Percentiles rank a stretch among this genome's conserved stretches.
Evolutionary conservation across 768 basidiomycete species (phyloP).

Genomic region (Crepidotus variabilis): DNA sequence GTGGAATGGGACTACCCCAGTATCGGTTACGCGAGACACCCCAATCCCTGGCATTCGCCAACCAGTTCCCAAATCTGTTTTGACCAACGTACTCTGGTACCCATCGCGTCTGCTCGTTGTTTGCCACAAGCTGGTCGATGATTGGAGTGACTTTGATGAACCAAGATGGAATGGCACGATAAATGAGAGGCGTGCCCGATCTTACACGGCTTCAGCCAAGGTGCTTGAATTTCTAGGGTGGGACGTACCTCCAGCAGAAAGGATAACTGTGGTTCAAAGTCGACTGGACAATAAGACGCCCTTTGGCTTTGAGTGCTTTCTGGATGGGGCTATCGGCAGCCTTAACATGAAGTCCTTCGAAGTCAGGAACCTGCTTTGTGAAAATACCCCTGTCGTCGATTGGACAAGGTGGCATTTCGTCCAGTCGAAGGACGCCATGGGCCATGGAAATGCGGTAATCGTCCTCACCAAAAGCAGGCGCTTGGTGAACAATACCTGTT

Average conservation of each 20-base stretch:
- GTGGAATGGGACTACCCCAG: constrained; percentile 96
- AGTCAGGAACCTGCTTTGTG: constrained; percentile 87
- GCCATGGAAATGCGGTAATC: constrained; percentile 92
- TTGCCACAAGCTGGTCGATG: constrained; percentile 81
- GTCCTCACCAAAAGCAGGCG: constrained; percentile 97
- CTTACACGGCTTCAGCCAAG: constrained; percentile 31
- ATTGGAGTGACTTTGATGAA: constrained; percentile 87
- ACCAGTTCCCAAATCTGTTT: constrained; percentile 93
- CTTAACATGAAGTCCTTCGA: constrained; percentile 88
- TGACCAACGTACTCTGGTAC: constrained; percentile 92
- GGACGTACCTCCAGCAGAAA: constrained; percentile 87
- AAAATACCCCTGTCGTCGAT: constrained; percentile 88
- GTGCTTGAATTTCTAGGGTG: constrained; percentile 4
- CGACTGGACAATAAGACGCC: constrained; percentile 83
- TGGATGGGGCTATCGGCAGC: constrained; percentile 93
- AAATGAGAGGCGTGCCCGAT: constrained; percentile 92
- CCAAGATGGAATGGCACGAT: constrained; percentile 95
- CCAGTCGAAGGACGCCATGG: constrained; percentile 75
- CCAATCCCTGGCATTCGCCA: constrained; percentile 98
- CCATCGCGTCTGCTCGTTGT: constrained; percentile 92
- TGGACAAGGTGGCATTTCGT: constrained; percentile 96
- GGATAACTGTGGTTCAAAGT: constrained; percentile 91
- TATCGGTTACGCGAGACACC: constrained; percentile 98
- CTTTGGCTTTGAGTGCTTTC: constrained; percentile 83
- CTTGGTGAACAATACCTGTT: constrained; percentile 98